These are phyloP conservation scores for Cenococcum geophilum DNA, from an alignment of 495 filamentous ascomycete species.

Conservation along the genomic window DNA sequence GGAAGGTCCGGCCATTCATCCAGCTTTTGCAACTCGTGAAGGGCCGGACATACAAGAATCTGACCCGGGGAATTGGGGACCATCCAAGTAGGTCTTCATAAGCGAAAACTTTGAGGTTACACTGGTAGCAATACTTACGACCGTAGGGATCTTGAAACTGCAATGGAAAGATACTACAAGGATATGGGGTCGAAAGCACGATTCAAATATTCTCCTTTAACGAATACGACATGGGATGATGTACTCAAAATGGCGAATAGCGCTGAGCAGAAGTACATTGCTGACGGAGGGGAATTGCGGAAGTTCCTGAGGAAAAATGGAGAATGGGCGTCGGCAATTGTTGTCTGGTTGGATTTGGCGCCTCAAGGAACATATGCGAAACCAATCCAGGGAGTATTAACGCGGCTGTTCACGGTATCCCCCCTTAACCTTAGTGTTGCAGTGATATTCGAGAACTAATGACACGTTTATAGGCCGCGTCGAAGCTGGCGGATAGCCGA, in stretches of 20 bases:
- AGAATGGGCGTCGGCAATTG: not conserved
- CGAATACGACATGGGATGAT: not conserved
- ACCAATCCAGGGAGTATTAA: not conserved
- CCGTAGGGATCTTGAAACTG: not conserved
- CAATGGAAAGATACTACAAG: not conserved
- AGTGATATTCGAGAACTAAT: not conserved
- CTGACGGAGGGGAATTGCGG: not conserved
- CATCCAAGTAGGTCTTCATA: not conserved
- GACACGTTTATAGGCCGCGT: not conserved
- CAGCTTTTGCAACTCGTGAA: not conserved
- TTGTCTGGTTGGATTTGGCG: not conserved
- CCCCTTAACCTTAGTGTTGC: not conserved
- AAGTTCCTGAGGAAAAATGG: not conserved
- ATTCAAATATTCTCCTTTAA: not conserved
- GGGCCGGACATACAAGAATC: not conserved
- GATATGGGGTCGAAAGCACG: not conserved
- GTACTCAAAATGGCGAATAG: not conserved
- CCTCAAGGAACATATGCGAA: not conserved
- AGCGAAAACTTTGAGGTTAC: not conserved
- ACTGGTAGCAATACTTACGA: not conserved
- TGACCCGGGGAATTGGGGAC: not conserved
- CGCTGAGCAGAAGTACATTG: not conserved
- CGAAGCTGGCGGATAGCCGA: not conserved
- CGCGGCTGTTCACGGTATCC: not conserved
- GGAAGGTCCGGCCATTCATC: conserved; percentile 2